Evolutionary conservation across 2,329 filamentous ascomycete genomes (phyloP), one percentile per base, ranked within the genome.

Genomic region (Aaosphaeria pasadenensis): DNA sequence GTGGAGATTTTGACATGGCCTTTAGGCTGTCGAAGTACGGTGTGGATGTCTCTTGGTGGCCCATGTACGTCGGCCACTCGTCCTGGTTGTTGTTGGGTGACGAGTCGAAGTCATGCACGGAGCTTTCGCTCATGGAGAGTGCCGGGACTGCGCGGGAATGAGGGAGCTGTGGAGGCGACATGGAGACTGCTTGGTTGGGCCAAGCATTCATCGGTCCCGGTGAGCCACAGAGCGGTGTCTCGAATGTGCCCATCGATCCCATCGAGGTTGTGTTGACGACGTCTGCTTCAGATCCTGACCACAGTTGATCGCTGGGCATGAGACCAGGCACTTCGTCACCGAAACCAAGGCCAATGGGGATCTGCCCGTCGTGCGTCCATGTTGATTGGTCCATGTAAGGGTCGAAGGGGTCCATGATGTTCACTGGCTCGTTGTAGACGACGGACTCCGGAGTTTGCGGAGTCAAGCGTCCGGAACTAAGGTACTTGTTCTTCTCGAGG

Each of bases 11-110:
- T 6, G 53, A 50, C 30, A 59, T 47, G 5, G 46, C 43, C 30
- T 59, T 57, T 13, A 79, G 62, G 43, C 70, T 67, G 47, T 79
- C 74, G 32, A 79, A 66, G 46, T 61, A 67, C 7, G 54, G 49
- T 17, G 53, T 52, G 6, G 55, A 54, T 17, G 54, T 60, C 11
- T 50, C 54, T 7, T 62, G 46, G 31, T 56, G 60, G 17, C 42
- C 42, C 49, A 62, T 54, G 57, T 77, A 78, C 30, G 67, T 71
- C 7, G 68, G 67, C 77, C 77, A 80, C 7, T 72, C 71, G 11
- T 77, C 72, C 44, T 75, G 75, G 33, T 71, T 70, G 11, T 67
- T 60, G 38, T 46, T 46, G 2, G 59, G 53, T 24, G 17, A 24
- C 7, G 59, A 58, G 41, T 59, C 53, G 39, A 50, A 57, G 17